Evolutionary conservation across 805 yeast genomes (phyloP).

Genomic region (Torulaspora indica): DNA sequence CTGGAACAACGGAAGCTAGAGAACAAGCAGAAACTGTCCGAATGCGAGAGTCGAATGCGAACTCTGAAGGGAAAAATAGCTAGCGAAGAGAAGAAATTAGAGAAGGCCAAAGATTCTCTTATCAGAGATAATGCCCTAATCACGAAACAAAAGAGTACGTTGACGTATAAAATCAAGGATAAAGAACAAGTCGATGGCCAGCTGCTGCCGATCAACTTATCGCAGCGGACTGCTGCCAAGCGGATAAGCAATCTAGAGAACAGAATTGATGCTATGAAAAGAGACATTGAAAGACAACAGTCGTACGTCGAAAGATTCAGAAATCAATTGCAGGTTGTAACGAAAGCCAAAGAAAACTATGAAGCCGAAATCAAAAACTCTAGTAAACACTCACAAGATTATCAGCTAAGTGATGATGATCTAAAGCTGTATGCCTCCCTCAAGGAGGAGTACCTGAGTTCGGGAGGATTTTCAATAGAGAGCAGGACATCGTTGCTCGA

Average conservation of each 20-base stretch:
- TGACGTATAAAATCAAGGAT: conserved; percentile 37
- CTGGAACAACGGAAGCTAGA: conserved; percentile 40
- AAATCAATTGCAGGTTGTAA: conserved; percentile 45
- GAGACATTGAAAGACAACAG: conserved; percentile 52
- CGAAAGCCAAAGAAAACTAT: conserved; percentile 39
- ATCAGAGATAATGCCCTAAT: conserved; percentile 44
- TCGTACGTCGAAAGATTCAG: conserved; percentile 40
- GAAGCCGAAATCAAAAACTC: conserved; percentile 34
- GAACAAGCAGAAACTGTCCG: conserved; percentile 25
- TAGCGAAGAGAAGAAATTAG: conserved; percentile 38
- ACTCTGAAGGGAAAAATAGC: conserved; percentile 36
- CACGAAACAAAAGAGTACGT: conserved; percentile 39
- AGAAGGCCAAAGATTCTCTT: conserved; percentile 40
- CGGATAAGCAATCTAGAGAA: conserved; percentile 45
- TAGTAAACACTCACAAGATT: conserved; percentile 30
- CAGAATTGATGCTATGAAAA: conserved; percentile 46
- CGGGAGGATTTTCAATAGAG: conserved; percentile 55
- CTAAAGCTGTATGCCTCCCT: conserved; percentile 53
- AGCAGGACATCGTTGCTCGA: conserved; percentile 42
- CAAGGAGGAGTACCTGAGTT: conserved; percentile 51
- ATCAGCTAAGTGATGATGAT: conserved; percentile 46
- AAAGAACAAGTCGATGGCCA: conserved; percentile 44
- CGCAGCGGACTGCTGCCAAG: conserved; percentile 44
- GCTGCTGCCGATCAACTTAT: conserved; percentile 59
- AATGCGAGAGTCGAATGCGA: conserved; percentile 28